Conservation (phyloP, 257 asterid genomes). For the Anisodus tanguticus region DNA sequence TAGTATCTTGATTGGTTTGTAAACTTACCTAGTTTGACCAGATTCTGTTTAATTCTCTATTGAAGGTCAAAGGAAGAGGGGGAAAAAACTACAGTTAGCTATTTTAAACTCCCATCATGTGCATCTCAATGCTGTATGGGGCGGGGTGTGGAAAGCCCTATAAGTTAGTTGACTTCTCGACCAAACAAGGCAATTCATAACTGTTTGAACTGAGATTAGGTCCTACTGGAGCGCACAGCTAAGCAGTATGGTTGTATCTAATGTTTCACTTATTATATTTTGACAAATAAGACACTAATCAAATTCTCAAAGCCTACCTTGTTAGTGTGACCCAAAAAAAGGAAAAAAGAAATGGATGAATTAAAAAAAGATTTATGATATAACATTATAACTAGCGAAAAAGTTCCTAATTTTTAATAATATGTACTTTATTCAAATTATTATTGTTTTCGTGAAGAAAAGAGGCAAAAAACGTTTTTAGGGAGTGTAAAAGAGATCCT, state of each 20-base stretch:
- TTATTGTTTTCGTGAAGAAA: background rate
- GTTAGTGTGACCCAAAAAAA: background rate
- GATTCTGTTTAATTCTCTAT: slow-evolving; percentile 10
- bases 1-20: background rate
- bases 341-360: background rate
- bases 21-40: slow-evolving; percentile 23
- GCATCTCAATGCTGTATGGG: slow-evolving; percentile 14
- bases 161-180: too few species aligned
- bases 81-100: too few species aligned
- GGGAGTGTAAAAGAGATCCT: background rate
- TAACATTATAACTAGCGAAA: background rate
- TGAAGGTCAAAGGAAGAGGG: background rate
- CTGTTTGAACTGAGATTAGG: slow-evolving; percentile 1
- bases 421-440: background rate
- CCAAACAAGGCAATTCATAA: background rate
- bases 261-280: background rate
- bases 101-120: slow-evolving; percentile 4
- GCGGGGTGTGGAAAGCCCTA: too few species aligned
- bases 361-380: too few species aligned
- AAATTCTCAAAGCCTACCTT: background rate
- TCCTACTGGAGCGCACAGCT: slow-evolving; percentile 23
- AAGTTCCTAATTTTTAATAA: background rate
- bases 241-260: background rate
- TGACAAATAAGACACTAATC: background rate
- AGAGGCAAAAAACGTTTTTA: background rate